Evolutionary conservation across 768 basidiomycete species (phyloP).

Genomic region (Mycena latifolia): DNA sequence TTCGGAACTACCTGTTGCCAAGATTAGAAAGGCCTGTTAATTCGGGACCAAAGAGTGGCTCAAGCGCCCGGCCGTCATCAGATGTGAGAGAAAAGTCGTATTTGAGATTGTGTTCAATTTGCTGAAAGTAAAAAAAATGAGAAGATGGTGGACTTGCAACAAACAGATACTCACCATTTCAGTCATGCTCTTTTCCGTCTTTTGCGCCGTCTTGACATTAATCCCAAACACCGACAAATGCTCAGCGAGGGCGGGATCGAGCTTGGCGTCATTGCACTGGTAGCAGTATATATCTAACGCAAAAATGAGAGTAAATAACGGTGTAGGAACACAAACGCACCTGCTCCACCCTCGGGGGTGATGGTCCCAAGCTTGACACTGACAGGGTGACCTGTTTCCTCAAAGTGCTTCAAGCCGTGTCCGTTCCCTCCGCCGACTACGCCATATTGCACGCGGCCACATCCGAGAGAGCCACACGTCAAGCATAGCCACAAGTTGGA

Average conservation of each 20-base stretch:
- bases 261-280: constrained; percentile 74
- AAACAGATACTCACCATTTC: constrained; percentile 75
- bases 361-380: constrained; percentile 97
- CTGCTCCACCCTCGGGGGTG: constrained; percentile 93
- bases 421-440: constrained; percentile 84
- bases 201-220: constrained; percentile 81
- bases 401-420: constrained; percentile 86
- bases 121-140: constrained; percentile 61
- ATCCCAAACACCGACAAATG: constrained; percentile 92
- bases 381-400: constrained; percentile 79
- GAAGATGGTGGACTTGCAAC: background rate
- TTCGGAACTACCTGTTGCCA: constrained; percentile 75
- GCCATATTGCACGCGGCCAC: constrained; percentile 89
- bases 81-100: constrained; percentile 94
- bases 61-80: constrained; percentile 88
- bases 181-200: constrained; percentile 97
- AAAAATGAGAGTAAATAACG: background rate
- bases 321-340: constrained; percentile 53
- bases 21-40: constrained; percentile 92
- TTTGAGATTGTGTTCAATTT: constrained; percentile 96
- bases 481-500: constrained; percentile 97
- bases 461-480: constrained; percentile 90
- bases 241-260: constrained; percentile 55
- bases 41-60: constrained; percentile 90
- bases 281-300: constrained; percentile 92